Conservation (phyloP, 306 rosid species). For the Dryas alaskensis region DNA sequence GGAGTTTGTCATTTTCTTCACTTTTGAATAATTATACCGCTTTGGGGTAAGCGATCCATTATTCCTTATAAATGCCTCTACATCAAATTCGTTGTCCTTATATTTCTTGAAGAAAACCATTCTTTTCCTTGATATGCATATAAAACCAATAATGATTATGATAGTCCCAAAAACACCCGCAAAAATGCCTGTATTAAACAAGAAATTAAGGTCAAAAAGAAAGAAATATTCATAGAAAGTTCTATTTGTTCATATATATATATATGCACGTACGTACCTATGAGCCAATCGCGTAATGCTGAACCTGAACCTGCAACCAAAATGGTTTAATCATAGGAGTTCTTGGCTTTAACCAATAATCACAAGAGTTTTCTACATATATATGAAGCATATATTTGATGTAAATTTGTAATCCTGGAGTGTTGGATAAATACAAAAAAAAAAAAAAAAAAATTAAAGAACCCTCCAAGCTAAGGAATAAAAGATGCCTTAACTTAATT, state of each 20-base stretch:
- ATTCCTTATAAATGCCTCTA: slow-evolving; percentile 7
- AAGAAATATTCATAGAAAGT: too few species aligned
- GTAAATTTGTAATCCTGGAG: too few species aligned
- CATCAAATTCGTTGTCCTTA: not conserved
- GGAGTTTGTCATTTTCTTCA: slow-evolving; percentile 33
- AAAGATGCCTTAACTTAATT: too few species aligned
- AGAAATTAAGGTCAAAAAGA: too few species aligned
- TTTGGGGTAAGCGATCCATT: slow-evolving; percentile 20
- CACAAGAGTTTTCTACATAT: too few species aligned
- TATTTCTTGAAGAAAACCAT: not conserved
- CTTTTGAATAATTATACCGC: slow-evolving; percentile 19
- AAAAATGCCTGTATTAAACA: not conserved
- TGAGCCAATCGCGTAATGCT: too few species aligned
- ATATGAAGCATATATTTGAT: too few species aligned
- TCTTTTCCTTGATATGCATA: not conserved
- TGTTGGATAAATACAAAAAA: too few species aligned
- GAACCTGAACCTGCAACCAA: not conserved
- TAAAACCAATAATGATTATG: not conserved
- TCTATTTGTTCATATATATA: too few species aligned
- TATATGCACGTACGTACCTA: too few species aligned
- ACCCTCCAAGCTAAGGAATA: too few species aligned
- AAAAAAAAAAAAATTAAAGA: too few species aligned
- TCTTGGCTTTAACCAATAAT: not conserved
- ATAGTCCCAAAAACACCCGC: not conserved
- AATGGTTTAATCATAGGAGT: not conserved